Percentiles rank a stretch among this genome's conserved stretches.
These are phyloP conservation scores for Pyrus betulifolia DNA, from an alignment of 306 rosid genomes.

Conservation along the genomic window DNA sequence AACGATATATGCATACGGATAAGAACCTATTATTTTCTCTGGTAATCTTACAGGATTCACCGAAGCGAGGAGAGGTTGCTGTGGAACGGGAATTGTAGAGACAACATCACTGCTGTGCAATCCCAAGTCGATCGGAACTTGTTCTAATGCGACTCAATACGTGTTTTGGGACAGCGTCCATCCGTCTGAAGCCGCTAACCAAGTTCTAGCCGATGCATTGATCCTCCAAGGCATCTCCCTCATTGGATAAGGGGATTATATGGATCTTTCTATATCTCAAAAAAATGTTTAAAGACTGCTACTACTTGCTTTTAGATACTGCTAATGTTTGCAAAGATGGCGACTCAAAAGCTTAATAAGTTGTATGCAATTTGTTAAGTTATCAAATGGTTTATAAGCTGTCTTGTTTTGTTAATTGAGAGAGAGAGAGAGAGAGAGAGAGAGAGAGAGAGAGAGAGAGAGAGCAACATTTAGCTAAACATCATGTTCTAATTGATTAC, in stretches of 20 bases:
- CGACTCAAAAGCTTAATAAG: not conserved
- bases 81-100: conserved; percentile 84
- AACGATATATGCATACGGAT: not conserved
- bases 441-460: too few relatives aligned
- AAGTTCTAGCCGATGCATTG: conserved; percentile 76
- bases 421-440: too few relatives aligned
- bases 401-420: not conserved
- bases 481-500: not conserved
- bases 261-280: not conserved
- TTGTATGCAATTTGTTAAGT: conserved; percentile 10
- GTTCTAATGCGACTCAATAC: conserved; percentile 77
- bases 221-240: conserved; percentile 59
- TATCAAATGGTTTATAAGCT: conserved; percentile 2
- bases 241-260: conserved; percentile 33
- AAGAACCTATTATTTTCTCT: not conserved
- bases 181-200: conserved; percentile 87
- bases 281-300: conserved; percentile 1
- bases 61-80: conserved; percentile 83
- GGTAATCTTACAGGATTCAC: conserved; percentile 40
- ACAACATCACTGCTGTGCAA: conserved; percentile 70
- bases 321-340: not conserved
- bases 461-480: not conserved
- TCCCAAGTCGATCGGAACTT: conserved; percentile 68
- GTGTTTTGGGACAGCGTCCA: conserved; percentile 97
- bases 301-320: not conserved